Evolutionary conservation across 2,329 filamentous ascomycete species (phyloP).

Genomic region (Elsinoe necatrix): DNA sequence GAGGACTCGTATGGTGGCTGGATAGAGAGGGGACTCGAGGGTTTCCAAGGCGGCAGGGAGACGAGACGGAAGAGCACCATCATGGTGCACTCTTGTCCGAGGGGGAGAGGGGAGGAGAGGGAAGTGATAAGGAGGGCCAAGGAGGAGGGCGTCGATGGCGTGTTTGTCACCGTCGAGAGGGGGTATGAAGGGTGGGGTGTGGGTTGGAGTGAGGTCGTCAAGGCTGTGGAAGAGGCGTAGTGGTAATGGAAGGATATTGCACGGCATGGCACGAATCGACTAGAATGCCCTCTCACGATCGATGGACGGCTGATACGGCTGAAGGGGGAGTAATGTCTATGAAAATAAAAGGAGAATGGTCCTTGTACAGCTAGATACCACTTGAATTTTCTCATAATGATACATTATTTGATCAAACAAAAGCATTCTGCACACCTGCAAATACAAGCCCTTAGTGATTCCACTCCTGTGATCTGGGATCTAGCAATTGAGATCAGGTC

Average conservation of each 20-base stretch:
- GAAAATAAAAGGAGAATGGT: not conserved
- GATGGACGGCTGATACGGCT: not conserved
- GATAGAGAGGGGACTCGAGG: conserved; percentile 17
- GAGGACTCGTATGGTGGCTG: conserved; percentile 19
- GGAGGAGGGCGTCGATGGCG: conserved; percentile 12
- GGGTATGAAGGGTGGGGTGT: conserved; percentile 14
- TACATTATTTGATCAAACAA: not conserved
- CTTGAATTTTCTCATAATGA: not conserved
- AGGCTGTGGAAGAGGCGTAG: conserved; percentile 8
- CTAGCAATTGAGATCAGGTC: too few relatives aligned
- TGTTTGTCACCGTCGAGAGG: conserved; percentile 12
- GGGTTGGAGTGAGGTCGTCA: conserved; percentile 3
- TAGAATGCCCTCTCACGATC: not conserved
- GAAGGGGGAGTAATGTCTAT: not conserved
- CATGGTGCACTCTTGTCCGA: conserved; percentile 20
- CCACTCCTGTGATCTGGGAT: too few relatives aligned
- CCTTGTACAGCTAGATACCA: conserved; percentile 6
- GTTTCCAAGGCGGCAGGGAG: conserved; percentile 12
- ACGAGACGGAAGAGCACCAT: conserved; percentile 19
- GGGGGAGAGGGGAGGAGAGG: not conserved
- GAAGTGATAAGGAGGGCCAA: conserved; percentile 8
- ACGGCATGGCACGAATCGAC: not conserved
- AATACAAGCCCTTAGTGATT: too few relatives aligned
- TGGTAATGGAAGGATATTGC: not conserved
- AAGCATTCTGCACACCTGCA: too few relatives aligned